A percentile compares a stretch with the other conserved stretches of the same genome.
phyloP scores from a whole-genome alignment of 2,329 filamentous ascomycete genomes.

The Pestalotiopsis sp. region DNA sequence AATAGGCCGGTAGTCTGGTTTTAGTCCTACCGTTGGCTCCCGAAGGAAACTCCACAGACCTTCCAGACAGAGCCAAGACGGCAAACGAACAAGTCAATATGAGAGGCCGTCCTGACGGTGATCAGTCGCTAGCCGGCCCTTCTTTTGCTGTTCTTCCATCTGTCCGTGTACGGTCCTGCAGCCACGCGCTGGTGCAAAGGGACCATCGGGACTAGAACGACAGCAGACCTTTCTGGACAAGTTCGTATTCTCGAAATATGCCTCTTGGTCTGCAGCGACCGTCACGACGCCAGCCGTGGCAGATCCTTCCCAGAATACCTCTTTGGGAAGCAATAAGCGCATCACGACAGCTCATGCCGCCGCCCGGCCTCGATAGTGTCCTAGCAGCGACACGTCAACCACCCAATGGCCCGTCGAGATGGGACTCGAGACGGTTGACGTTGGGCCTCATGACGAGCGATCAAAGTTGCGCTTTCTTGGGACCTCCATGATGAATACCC shows the following conservation, averaged over 20 bases:
- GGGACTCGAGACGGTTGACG: background rate
- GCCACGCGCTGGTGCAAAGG: background rate
- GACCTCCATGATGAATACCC: background rate
- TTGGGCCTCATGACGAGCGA: background rate
- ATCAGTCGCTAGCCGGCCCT: background rate
- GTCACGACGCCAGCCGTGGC: background rate
- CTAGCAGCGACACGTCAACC: background rate
- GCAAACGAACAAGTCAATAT: background rate
- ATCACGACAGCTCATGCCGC: background rate
- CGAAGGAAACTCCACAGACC: background rate
- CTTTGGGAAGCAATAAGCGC: conserved; percentile 7
- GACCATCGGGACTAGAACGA: background rate
- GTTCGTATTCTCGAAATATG: background rate
- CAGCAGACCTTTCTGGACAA: background rate
- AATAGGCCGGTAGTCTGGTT: background rate
- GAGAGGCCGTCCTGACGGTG: background rate
- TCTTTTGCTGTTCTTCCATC: background rate
- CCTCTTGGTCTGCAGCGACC: background rate
- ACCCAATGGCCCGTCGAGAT: background rate
- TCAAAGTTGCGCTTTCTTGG: background rate
- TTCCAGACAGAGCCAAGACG: background rate
- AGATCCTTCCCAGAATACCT: background rate
- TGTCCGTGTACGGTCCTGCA: background rate
- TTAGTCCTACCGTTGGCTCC: conserved; percentile 6
- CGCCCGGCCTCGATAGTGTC: background rate